A percentile compares a stretch with the other conserved stretches of the same genome.
Conservation (phyloP, 108 stramenopile genomes). For the Epithemia pelagica region DNA sequence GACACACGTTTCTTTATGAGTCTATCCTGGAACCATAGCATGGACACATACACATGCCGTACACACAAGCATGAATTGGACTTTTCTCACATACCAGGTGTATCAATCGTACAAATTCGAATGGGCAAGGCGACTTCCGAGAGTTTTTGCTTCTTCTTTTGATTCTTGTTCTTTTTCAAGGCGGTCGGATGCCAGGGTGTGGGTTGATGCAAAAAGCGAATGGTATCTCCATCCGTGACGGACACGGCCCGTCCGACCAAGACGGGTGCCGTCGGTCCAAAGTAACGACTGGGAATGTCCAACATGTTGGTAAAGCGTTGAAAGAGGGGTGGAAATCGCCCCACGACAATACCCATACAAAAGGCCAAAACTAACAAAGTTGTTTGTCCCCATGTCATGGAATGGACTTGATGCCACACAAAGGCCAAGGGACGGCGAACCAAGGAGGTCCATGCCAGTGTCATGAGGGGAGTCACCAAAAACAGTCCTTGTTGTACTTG, state of each 20-base stretch:
- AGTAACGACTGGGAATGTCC: slow-evolving; percentile 27
- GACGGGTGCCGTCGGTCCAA: slow-evolving; percentile 20
- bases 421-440: background rate
- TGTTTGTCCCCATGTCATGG: background rate
- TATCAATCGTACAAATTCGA: slow-evolving; percentile 49
- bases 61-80: no score
- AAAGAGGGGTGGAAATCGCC: slow-evolving; percentile 6
- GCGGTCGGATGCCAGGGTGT: slow-evolving; percentile 26
- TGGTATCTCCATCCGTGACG: slow-evolving; percentile 43
- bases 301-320: slow-evolving; percentile 15
- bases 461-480: no score
- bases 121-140: slow-evolving; percentile 32
- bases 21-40: no score
- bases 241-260: slow-evolving; percentile 31
- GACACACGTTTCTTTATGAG: no score
- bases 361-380: background rate
- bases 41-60: no score
- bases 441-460: no score
- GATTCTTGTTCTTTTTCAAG: slow-evolving; percentile 6
- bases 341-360: background rate
- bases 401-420: background rate
- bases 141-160: slow-evolving; percentile 17
- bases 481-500: no score
- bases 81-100: slow-evolving; percentile 24
- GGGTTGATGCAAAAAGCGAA: slow-evolving; percentile 42